Evolutionary conservation across 179 eudicot genomes (phyloP).

Genomic region (Corrigiola litoralis): DNA sequence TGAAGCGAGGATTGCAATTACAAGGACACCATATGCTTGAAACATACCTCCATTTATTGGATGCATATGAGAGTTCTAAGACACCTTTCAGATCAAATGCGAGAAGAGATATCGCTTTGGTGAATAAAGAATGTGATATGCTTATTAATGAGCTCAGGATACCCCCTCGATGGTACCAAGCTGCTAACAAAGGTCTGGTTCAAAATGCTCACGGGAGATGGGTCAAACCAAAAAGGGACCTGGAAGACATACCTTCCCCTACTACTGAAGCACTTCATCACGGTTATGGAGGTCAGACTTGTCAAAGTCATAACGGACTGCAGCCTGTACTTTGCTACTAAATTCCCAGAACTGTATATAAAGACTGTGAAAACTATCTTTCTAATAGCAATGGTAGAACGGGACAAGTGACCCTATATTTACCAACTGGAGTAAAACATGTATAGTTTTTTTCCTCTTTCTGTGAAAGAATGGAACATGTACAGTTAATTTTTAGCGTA

Average conservation of each 20-base stretch:
- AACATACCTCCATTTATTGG: slow-evolving; percentile 68
- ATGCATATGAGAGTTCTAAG: slow-evolving; percentile 39
- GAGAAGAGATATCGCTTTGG: slow-evolving; percentile 62
- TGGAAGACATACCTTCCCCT: slow-evolving; percentile 65
- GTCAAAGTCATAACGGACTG: neutral
- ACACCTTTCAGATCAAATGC: slow-evolving; percentile 45
- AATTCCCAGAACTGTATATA: neutral
- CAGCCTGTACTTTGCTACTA: neutral
- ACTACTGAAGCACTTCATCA: neutral
- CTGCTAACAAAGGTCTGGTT: slow-evolving; percentile 56
- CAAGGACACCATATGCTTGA: slow-evolving; percentile 68
- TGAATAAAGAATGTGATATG: slow-evolving; percentile 70
- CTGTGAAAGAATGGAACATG: no score
- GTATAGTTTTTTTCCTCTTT: neutral
- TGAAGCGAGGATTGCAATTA: slow-evolving; percentile 53
- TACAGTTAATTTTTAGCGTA: no score
- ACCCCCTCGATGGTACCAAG: slow-evolving; percentile 64
- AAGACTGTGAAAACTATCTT: neutral
- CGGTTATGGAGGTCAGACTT: neutral
- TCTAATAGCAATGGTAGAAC: neutral
- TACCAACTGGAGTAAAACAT: no score
- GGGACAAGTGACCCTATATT: no score
- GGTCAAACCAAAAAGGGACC: slow-evolving; percentile 73
- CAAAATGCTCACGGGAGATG: slow-evolving; percentile 62
- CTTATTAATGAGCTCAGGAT: slow-evolving; percentile 63